phyloP scores from a whole-genome alignment of 805 yeast species.

The Priceomyces medius region DNA sequence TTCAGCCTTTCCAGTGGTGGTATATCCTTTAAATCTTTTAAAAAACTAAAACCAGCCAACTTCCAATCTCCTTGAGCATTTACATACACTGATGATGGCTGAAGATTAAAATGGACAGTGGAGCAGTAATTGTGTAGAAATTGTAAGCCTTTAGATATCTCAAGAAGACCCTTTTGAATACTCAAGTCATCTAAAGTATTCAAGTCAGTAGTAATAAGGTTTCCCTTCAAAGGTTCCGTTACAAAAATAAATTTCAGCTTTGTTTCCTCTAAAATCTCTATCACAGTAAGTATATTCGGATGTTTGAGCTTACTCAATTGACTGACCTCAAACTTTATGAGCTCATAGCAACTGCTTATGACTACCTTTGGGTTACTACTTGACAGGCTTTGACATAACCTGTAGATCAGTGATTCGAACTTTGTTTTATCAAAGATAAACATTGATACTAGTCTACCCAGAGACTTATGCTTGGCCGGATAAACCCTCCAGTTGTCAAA shows the following conservation, averaged over 20 bases:
- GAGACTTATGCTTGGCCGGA: conserved; percentile 72
- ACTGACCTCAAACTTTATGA: conserved; percentile 64
- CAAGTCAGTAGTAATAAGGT: conserved; percentile 52
- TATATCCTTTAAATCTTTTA: conserved; percentile 50
- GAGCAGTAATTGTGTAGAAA: conserved; percentile 79
- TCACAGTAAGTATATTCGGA: conserved; percentile 78
- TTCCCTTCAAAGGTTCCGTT: conserved; percentile 56
- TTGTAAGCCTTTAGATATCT: conserved; percentile 71
- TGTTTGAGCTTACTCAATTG: conserved; percentile 82
- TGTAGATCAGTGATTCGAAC: conserved; percentile 54
- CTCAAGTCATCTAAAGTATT: conserved; percentile 61
- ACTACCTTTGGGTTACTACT: conserved; percentile 46
- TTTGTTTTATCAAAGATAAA: conserved; percentile 83
- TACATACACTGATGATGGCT: conserved; percentile 74
- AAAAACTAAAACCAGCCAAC: conserved; percentile 63
- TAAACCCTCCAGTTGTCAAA: conserved; percentile 83
- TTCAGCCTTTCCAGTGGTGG: conserved; percentile 50
- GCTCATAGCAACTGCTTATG: conserved; percentile 62
- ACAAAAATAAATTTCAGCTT: conserved; percentile 77
- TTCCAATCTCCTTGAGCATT: conserved; percentile 94
- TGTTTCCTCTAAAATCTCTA: conserved; percentile 89
- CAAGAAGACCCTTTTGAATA: conserved; percentile 79
- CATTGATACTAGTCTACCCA: conserved; percentile 69
- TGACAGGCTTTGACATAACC: conserved; percentile 30
- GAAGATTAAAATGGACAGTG: conserved; percentile 72